Evolutionary conservation across 2,329 filamentous ascomycete genomes (phyloP).

Genomic region (Cadophora luteo-olivacea): DNA sequence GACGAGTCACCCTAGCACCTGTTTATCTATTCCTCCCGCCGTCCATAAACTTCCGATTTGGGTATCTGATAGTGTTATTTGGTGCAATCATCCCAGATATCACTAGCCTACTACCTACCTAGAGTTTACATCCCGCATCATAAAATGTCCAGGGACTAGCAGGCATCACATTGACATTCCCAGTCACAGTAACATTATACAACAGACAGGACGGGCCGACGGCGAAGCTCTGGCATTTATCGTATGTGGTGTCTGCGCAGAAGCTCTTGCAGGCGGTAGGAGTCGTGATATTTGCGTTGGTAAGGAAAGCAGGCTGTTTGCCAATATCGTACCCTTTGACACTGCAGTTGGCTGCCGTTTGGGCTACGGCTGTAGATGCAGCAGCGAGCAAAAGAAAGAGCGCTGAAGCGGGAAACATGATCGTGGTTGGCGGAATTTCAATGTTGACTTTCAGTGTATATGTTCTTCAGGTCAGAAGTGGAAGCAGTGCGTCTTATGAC

Average conservation of each 20-base stretch:
- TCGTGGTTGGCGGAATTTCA: not conserved
- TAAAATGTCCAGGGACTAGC: constrained; percentile 2
- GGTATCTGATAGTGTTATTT: too few species aligned
- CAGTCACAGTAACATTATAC: constrained; percentile 11
- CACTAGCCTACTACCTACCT: not conserved
- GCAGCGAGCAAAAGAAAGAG: not conserved
- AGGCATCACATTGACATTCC: constrained; percentile 4
- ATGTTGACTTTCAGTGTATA: not conserved
- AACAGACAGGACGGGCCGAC: not conserved
- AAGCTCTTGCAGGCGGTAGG: not conserved
- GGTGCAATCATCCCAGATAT: too few species aligned
- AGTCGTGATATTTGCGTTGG: constrained; percentile 2
- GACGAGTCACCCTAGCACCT: too few species aligned
- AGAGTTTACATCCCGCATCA: constrained; percentile 1
- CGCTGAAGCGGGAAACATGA: not conserved
- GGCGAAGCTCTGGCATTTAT: constrained; percentile 4
- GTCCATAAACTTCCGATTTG: too few species aligned
- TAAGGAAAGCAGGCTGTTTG: constrained; percentile 6
- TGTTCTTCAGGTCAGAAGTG: not conserved
- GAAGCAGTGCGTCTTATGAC: not conserved
- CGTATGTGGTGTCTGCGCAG: not conserved
- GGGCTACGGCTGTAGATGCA: not conserved
- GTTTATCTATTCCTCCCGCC: too few species aligned
- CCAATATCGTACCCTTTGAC: constrained; percentile 11
- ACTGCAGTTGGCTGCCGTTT: constrained; percentile 4